phyloP scores from a whole-genome alignment of 1,284 basidiomycete genomes.

The Trametes polyzona region DNA sequence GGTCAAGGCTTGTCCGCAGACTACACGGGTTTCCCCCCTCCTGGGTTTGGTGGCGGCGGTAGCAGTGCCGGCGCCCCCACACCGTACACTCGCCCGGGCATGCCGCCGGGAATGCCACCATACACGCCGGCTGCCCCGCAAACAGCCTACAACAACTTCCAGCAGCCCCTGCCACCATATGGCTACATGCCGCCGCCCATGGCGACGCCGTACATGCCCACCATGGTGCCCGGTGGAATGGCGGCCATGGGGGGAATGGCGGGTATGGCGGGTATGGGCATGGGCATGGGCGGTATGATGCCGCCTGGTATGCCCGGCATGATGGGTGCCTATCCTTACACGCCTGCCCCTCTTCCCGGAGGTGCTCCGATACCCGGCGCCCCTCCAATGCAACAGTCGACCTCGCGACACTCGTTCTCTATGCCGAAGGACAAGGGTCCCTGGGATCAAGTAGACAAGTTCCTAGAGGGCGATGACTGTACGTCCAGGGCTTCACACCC shows the following conservation, averaged over 20 bases:
- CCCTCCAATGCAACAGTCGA: background rate
- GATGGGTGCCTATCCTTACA: conserved; percentile 13
- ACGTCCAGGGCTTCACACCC: too few relatives aligned
- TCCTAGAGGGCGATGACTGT: conserved; percentile 34
- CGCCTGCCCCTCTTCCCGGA: conserved; percentile 12
- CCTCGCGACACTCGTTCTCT: background rate
- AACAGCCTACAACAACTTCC: conserved; percentile 27
- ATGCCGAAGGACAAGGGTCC: conserved; percentile 22
- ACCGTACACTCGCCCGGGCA: conserved; percentile 20
- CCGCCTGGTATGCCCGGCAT: conserved; percentile 7
- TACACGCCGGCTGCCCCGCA: conserved; percentile 21
- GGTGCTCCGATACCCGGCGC: conserved; percentile 18
- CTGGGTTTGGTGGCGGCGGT: conserved; percentile 6
- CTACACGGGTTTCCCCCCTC: conserved; percentile 35
- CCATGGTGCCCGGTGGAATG: conserved; percentile 10
- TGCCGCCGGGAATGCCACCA: conserved; percentile 23
- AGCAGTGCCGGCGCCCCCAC: conserved; percentile 10
- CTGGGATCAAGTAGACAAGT: conserved; percentile 34
- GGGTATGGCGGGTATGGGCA: conserved; percentile 6
- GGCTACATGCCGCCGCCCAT: conserved; percentile 10
- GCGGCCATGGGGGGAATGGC: conserved; percentile 7
- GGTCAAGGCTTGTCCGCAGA: conserved; percentile 31
- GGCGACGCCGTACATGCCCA: conserved; percentile 15
- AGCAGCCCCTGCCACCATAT: conserved; percentile 26
- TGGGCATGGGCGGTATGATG: conserved; percentile 4